Base-by-base conservation (phyloP, 148 eudicot genomes). In the Mesembryanthemum crystallinum region DNA sequence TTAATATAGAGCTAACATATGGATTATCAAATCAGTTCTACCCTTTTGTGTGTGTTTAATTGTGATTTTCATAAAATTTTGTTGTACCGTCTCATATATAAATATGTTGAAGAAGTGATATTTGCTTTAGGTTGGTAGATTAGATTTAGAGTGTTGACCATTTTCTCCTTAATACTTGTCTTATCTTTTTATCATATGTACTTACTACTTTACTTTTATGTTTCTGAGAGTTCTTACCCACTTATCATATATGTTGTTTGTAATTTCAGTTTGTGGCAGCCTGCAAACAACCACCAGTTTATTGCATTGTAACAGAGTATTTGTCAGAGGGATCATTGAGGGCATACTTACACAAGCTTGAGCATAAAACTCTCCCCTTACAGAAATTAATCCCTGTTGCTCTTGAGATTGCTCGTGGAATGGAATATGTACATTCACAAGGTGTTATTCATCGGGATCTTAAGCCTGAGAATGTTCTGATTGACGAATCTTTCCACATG, bases 401-500 rank as follows among this genome's bases (percentile, higher is more conserved):
- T 23, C 76, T 90, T 58, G 96, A 89, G 70, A 92, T 94, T 69
- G 93, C 98, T 72, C 91, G 89, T 27, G 98, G 93, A 78, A 92
- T 94, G 97, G 96, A 89, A 73, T 94, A 85, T 71, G 84, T 92
- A 67, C 98, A 94, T 73, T 92, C 97, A 23, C 98, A 92, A 79
- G 97, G 98, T 32, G 69, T 94, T 62, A 92, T 94, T 65, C 98
- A 94, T 77, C 82, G 98, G 73, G 98, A 94, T 71, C 89, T 94
- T 49, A 94, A 94, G 72, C 97, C 98, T 0, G 98, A 94, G 62
- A 94, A 94, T 79, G 72, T 94, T 68, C 85, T 94, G 20, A 89
- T 94, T 52, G 82, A 82, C 78, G 79, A 88, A 52, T 83, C 79
- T 65, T 90, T 90, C 57, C 89, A 86, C 62, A 83, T 94, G 84